Conservation (phyloP, 352 stramenopile species). For the Phytophthora colocasiae region DNA sequence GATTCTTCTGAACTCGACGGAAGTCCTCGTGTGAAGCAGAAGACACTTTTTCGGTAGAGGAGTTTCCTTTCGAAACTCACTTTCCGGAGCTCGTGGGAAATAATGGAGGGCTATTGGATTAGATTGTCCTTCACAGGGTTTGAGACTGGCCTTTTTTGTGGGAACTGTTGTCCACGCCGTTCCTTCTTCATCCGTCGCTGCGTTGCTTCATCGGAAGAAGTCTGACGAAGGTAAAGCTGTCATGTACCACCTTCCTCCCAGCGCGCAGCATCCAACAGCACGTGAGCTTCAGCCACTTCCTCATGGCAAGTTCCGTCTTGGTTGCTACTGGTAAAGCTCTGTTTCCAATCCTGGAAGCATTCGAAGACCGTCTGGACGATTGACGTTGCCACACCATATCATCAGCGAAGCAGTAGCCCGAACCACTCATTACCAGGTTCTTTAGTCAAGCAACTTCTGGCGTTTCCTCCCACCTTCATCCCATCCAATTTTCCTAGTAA, state of each 20-base stretch:
- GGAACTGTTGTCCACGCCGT: constrained; percentile 3
- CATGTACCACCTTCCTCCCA: constrained; percentile 38
- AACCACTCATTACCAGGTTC: not conserved
- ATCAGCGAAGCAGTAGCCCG: constrained; percentile 23
- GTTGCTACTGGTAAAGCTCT: constrained; percentile 9
- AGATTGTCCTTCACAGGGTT: constrained; percentile 7
- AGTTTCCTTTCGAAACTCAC: not conserved
- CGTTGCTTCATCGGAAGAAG: constrained; percentile 24
- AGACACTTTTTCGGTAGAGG: constrained; percentile 1
- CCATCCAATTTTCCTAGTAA: constrained; percentile 7
- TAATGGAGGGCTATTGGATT: not conserved
- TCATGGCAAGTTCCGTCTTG: constrained; percentile 1
- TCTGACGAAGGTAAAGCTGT: constrained; percentile 49
- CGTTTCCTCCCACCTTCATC: constrained; percentile 20
- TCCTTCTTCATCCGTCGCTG: constrained; percentile 21
- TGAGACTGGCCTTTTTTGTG: constrained; percentile 19
- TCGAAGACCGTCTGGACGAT: constrained; percentile 13
- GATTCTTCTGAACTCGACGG: constrained; percentile 28
- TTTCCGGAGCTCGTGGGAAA: constrained; percentile 6
- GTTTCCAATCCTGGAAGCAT: constrained; percentile 10
- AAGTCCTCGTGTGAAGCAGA: not conserved
- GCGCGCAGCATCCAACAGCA: constrained; percentile 1
- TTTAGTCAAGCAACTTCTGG: constrained; percentile 9
- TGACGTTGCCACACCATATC: constrained; percentile 24
- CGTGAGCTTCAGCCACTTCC: constrained; percentile 14